Conservation (phyloP, 192 early-diverging fungal species). For the Backusella sp. region DNA sequence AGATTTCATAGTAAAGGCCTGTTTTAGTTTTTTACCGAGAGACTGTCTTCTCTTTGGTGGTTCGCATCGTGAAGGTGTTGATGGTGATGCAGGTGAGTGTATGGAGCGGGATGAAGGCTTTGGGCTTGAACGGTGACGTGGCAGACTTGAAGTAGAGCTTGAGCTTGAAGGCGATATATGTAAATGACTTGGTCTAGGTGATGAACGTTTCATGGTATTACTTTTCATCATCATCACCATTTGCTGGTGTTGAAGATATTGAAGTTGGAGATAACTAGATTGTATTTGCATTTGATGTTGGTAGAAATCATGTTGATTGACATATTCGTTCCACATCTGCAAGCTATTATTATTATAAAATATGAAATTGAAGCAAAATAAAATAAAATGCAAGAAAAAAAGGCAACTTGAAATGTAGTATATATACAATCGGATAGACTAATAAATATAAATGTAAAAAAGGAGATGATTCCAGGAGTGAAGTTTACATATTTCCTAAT, state of each 20-base stretch:
- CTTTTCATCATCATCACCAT: conserved; percentile 17
- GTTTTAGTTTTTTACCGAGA: conserved; percentile 9
- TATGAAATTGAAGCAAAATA: neutral
- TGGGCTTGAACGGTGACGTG: neutral
- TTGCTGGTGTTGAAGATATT: conserved; percentile 10
- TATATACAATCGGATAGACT: neutral
- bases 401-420: neutral
- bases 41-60: conserved; percentile 18
- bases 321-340: conserved; percentile 11
- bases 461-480: neutral
- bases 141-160: conserved; percentile 1
- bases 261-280: conserved; percentile 12
- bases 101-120: neutral
- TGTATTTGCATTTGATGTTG: conserved; percentile 8
- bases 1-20: conserved; percentile 5
- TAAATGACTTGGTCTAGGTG: neutral
- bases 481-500: conserved; percentile 8
- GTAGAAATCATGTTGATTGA: neutral
- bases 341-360: neutral
- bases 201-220: neutral
- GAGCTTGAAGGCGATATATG: neutral
- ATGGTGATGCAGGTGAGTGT: neutral
- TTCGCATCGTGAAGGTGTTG: neutral
- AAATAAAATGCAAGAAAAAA: neutral
- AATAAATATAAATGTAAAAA: neutral